Conservation (phyloP, 2,329 filamentous ascomycete genomes). For the Verticillium nubilum region DNA sequence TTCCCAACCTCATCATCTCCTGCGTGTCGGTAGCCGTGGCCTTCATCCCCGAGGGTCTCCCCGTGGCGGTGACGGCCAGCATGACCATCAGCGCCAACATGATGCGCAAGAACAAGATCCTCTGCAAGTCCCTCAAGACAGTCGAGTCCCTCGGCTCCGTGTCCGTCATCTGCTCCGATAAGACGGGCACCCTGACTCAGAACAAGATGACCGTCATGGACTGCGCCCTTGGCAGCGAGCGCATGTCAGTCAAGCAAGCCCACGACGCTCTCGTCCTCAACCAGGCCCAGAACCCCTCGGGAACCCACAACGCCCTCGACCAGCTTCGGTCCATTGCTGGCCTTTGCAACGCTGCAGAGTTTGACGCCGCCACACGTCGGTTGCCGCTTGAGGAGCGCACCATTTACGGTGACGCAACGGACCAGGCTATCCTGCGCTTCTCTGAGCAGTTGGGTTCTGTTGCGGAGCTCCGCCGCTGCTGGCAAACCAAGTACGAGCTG, state of each 20-base stretch:
- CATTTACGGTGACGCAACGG: slow-evolving; percentile 71
- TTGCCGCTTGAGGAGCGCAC: slow-evolving; percentile 55
- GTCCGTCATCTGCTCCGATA: slow-evolving; percentile 69
- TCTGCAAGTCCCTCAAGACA: slow-evolving; percentile 60
- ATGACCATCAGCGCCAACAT: slow-evolving; percentile 65
- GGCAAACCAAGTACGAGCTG: slow-evolving; percentile 62
- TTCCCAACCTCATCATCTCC: slow-evolving; percentile 56
- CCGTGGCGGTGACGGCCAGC: slow-evolving; percentile 41
- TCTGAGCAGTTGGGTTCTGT: slow-evolving; percentile 60
- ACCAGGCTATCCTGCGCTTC: slow-evolving; percentile 68
- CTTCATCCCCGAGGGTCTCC: slow-evolving; percentile 60
- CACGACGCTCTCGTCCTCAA: slow-evolving; percentile 54
- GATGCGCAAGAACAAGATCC: slow-evolving; percentile 61
- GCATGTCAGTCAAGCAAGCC: slow-evolving; percentile 52
- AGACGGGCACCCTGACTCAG: slow-evolving; percentile 66
- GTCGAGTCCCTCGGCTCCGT: slow-evolving; percentile 66
- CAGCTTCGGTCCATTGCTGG: slow-evolving; percentile 58
- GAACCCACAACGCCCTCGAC: slow-evolving; percentile 53
- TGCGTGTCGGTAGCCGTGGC: slow-evolving; percentile 54
- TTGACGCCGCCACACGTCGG: slow-evolving; percentile 59
- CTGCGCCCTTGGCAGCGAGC: slow-evolving; percentile 53
- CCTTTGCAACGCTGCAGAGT: slow-evolving; percentile 71
- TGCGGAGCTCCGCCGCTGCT: slow-evolving; percentile 52
- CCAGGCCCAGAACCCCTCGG: slow-evolving; percentile 26
- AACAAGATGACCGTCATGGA: slow-evolving; percentile 60